Conservation (phyloP, 2,329 filamentous ascomycete species). For the Fusarium sp. region DNA sequence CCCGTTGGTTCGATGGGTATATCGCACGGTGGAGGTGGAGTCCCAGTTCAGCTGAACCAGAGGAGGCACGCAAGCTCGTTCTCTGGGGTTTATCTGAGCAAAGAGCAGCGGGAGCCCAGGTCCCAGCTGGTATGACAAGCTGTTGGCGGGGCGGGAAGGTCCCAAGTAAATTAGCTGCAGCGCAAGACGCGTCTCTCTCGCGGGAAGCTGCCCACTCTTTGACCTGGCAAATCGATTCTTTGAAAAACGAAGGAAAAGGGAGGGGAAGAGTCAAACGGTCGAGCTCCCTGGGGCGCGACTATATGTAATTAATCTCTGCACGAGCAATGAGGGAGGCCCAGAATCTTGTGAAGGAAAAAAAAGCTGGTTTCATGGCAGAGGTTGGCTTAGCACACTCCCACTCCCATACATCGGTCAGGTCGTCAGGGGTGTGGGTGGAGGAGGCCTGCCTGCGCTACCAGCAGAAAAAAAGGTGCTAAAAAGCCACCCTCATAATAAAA, state of each 20-base stretch:
- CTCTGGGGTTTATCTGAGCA: not conserved
- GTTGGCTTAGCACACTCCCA: constrained; percentile 20
- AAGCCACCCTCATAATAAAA: constrained; percentile 36
- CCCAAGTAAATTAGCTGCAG: constrained; percentile 40
- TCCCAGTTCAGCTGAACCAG: not conserved
- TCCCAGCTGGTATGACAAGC: constrained; percentile 2
- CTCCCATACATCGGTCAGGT: constrained; percentile 5
- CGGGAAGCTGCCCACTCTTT: constrained; percentile 9
- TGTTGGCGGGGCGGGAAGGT: constrained; percentile 29
- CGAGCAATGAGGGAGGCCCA: not conserved
- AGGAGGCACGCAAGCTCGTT: not conserved
- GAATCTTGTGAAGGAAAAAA: constrained; percentile 6
- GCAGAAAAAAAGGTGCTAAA: constrained; percentile 32
- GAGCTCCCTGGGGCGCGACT: constrained; percentile 10
- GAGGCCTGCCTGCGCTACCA: constrained; percentile 16
- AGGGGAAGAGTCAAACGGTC: not conserved
- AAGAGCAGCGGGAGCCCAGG: not conserved
- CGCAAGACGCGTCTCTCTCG: constrained; percentile 27
- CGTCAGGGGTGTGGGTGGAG: constrained; percentile 33
- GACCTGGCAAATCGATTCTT: not conserved
- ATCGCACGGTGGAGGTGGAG: constrained; percentile 2
- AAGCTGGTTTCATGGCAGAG: constrained; percentile 32
- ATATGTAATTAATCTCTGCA: constrained; percentile 33
- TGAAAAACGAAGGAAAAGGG: constrained; percentile 21
- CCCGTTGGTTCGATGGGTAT: not conserved